Evolutionary conservation across 306 rosid genomes (phyloP).

Genomic region (Cucurbita maxima): DNA sequence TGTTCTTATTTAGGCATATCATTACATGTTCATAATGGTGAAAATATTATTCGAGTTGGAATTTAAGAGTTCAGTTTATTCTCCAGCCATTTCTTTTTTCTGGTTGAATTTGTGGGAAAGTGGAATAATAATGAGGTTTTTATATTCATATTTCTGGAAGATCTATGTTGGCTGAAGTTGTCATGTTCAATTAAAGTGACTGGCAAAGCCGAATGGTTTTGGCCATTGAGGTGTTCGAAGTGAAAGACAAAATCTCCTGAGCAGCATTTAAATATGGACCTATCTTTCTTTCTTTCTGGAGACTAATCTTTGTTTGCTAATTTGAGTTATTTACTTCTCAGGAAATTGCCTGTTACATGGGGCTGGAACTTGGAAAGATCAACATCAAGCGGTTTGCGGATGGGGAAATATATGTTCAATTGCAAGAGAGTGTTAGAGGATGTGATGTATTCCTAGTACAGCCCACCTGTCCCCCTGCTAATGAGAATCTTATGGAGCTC

Average conservation of each 20-base stretch:
- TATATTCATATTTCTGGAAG: neutral
- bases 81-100: neutral
- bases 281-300: neutral
- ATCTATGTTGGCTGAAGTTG: neutral
- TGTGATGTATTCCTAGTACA: conserved; percentile 76
- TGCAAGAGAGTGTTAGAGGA: conserved; percentile 96
- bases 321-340: conserved; percentile 10
- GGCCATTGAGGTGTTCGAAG: neutral
- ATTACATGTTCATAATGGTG: neutral
- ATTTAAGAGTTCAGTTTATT: neutral
- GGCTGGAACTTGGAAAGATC: conserved; percentile 73
- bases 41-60: neutral
- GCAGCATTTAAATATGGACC: neutral
- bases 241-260: neutral
- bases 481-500: conserved; percentile 95
- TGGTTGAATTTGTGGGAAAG: neutral
- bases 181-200: neutral
- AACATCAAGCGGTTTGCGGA: conserved; percentile 81
- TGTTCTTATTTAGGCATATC: neutral
- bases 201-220: neutral
- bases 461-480: conserved; percentile 90
- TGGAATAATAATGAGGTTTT: neutral
- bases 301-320: neutral
- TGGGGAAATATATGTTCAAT: conserved; percentile 85
- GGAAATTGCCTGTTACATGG: conserved; percentile 97